Evolutionary conservation across 805 yeast genomes (phyloP).

Genomic region (Wickerhamiella parazyma): DNA sequence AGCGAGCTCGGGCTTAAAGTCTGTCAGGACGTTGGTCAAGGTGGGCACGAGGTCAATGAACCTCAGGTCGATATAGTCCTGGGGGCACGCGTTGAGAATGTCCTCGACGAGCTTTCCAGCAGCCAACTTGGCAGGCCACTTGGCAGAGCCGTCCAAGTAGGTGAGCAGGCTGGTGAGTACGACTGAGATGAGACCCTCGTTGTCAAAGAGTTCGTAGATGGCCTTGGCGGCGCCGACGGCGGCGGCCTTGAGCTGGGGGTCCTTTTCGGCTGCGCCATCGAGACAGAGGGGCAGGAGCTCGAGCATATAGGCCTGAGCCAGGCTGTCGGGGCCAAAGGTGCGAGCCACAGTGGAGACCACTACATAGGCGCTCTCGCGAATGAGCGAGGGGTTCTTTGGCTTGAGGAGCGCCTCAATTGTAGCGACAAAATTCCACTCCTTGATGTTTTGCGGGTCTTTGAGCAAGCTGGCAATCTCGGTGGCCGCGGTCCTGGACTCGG

Average conservation of each 20-base stretch:
- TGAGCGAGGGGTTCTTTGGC: conserved; percentile 56
- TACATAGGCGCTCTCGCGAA: conserved; percentile 65
- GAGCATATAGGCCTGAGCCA: conserved; percentile 61
- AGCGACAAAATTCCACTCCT: conserved; percentile 53
- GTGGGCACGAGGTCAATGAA: conserved; percentile 72
- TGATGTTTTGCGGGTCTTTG: conserved; percentile 35
- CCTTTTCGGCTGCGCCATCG: conserved; percentile 76
- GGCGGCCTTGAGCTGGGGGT: conserved; percentile 68
- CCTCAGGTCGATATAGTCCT: conserved; percentile 70
- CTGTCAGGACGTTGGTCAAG: conserved; percentile 80
- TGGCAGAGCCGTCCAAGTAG: conserved; percentile 69
- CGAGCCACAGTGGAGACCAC: conserved; percentile 45
- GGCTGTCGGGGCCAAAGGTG: conserved; percentile 46
- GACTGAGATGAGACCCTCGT: conserved; percentile 63
- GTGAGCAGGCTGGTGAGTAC: conserved; percentile 46
- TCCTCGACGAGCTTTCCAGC: conserved; percentile 63
- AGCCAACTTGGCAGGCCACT: conserved; percentile 82
- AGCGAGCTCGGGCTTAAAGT: conserved; percentile 91
- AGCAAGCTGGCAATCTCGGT: conserved; percentile 40
- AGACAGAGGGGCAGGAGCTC: conserved; percentile 49
- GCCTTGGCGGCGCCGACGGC: conserved; percentile 71
- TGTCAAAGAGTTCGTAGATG: conserved; percentile 54
- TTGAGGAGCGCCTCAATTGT: conserved; percentile 53
- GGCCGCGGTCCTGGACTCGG: conserved; percentile 44
- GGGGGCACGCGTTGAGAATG: conserved; percentile 64